These are phyloP conservation scores for Ustilago crameri DNA, from an alignment of 1,284 basidiomycete genomes.

Conservation along the genomic window DNA sequence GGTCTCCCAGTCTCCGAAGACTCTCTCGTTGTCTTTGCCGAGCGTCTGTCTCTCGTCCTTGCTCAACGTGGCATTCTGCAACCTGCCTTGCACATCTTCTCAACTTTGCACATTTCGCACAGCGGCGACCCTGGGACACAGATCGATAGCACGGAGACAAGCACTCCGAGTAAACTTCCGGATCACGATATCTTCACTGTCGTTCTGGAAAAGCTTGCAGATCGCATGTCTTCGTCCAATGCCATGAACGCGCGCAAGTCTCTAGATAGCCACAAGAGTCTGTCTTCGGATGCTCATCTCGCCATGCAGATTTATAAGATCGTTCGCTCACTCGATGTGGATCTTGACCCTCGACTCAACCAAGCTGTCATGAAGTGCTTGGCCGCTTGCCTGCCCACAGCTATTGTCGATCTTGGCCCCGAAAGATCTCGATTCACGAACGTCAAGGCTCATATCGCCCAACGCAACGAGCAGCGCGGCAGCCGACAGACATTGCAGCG, in stretches of 20 bases:
- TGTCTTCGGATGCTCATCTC: constrained; percentile 28
- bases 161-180: constrained; percentile 7
- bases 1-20: constrained; percentile 12
- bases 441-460: constrained; percentile 22
- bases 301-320: constrained; percentile 23
- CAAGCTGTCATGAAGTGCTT: constrained; percentile 29
- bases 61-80: constrained; percentile 36
- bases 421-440: constrained; percentile 9
- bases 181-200: constrained; percentile 41
- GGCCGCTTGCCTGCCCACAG: constrained; percentile 19
- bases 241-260: constrained; percentile 10
- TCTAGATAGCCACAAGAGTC: constrained; percentile 18
- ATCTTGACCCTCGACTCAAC: constrained; percentile 27
- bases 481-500: constrained; percentile 20
- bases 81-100: constrained; percentile 34
- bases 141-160: neutral
- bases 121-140: neutral
- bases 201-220: constrained; percentile 18
- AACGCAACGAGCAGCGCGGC: constrained; percentile 32
- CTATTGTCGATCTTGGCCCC: constrained; percentile 23
- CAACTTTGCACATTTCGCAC: constrained; percentile 6
- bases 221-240: constrained; percentile 15
- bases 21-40: constrained; percentile 31
- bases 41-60: constrained; percentile 38
- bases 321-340: constrained; percentile 15